Base-by-base conservation (phyloP, 441 rosid species). In the Arabidopsis lyrata region DNA sequence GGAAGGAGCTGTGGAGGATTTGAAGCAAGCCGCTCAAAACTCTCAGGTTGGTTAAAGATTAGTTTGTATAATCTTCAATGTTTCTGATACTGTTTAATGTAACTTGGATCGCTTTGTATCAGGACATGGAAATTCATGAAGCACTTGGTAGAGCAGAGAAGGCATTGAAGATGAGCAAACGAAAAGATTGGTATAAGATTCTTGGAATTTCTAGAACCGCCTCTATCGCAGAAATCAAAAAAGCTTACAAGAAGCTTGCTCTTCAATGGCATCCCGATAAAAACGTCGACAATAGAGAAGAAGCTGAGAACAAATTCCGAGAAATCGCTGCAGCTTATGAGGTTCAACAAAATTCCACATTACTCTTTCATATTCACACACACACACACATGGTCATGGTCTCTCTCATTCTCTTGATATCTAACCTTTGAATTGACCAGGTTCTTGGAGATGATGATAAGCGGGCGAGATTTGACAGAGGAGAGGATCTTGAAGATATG, bases 261-360 rank as follows among this genome's bases (percentile, higher is more conserved):
- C 63, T 95, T 68, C 90, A 91, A 64, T 95, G 99, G 99, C 99
- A 95, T 80, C 99, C 99, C 0, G 99, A 95, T 80, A 95, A 95
- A 82, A 95, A 95, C 62, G 98, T 90, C 3, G 90, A 79, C 27
- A 93, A 88, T 22, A 83, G 97, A 86, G 97, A 93, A 86, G 98
- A 86, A 82, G 97, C 99, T 63, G 98, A 95, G 84, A 83, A 83
- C 73, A 86, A 87, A 66, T 95, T 95, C 80, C 83, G 81, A 70
- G 97, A 95, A 66, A 88, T 95, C 49, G 99, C 99, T 59, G 97
- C 94, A 57, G 97, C 99, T 47, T 95, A 92, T 49, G 99, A 95
- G 97, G 98, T 90, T 59, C 49, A 2, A 10, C 7, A 54, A 16
- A 42, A 24, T 4, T 31, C n/a, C 44, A 4, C 22, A 48, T 36